Conservation (phyloP, 2,329 filamentous ascomycete species). For the Penicillium paneum region DNA sequence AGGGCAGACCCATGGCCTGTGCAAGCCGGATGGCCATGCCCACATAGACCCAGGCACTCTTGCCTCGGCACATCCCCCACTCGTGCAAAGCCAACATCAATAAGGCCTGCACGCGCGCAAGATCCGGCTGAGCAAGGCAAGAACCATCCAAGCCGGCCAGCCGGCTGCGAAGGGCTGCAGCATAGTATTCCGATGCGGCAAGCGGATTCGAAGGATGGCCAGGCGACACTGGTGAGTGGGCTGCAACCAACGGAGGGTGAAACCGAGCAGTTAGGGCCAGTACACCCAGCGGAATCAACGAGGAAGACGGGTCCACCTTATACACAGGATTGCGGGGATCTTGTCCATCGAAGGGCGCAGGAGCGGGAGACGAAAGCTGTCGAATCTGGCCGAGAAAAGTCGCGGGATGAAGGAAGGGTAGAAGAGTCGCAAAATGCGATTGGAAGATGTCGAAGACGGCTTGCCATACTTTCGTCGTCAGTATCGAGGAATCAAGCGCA, state of each 20-base stretch:
- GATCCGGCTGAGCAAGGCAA: slow-evolving; percentile 41
- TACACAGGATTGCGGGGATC: slow-evolving; percentile 29
- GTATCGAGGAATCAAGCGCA: slow-evolving; percentile 48
- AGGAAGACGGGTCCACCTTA: slow-evolving; percentile 40
- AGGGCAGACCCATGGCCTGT: slow-evolving; percentile 46
- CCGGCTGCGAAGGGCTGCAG: slow-evolving; percentile 49
- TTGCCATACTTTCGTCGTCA: slow-evolving; percentile 56
- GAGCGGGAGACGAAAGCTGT: slow-evolving; percentile 30
- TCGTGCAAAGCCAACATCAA: slow-evolving; percentile 58
- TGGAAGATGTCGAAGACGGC: slow-evolving; percentile 59
- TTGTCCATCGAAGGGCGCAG: slow-evolving; percentile 20
- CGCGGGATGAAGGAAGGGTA: slow-evolving; percentile 56
- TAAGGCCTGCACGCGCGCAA: slow-evolving; percentile 53
- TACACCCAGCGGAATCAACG: slow-evolving; percentile 54
- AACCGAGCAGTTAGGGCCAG: slow-evolving; percentile 56
- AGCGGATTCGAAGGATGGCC: slow-evolving; percentile 48
- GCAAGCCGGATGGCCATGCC: slow-evolving; percentile 47
- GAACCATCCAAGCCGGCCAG: slow-evolving; percentile 46
- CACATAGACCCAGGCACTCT: slow-evolving; percentile 52
- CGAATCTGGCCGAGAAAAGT: slow-evolving; percentile 52
- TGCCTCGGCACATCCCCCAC: slow-evolving; percentile 55
- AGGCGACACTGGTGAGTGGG: slow-evolving; percentile 47
- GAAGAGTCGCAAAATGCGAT: slow-evolving; percentile 54
- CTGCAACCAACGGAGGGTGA: slow-evolving; percentile 49
- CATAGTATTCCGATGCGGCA: slow-evolving; percentile 55